Evolutionary conservation across 768 basidiomycete species (phyloP).

Genomic region (Macrolepiota albuminosa): DNA sequence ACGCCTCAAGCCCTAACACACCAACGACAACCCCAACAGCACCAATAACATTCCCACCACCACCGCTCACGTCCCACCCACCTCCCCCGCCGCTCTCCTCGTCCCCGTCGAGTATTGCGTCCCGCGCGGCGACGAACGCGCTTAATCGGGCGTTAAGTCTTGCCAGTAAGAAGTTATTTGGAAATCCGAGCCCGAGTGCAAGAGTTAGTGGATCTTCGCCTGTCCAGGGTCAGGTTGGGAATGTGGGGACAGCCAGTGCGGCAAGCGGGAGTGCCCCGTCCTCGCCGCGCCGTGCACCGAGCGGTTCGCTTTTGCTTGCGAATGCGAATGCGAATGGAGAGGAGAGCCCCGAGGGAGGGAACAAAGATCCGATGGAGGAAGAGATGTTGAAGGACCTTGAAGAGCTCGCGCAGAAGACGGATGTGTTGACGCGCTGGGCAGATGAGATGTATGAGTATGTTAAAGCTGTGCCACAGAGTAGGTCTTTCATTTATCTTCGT

Average conservation of each 20-base stretch:
- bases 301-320: constrained; percentile 44
- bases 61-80: constrained; percentile 53
- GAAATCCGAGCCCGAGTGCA: not conserved
- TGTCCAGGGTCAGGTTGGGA: constrained; percentile 12
- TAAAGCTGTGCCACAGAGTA: constrained; percentile 80
- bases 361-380: constrained; percentile 73
- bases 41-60: constrained; percentile 38
- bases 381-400: constrained; percentile 77
- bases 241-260: constrained; percentile 16
- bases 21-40: not conserved
- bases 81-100: constrained; percentile 50
- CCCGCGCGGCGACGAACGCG: constrained; percentile 66
- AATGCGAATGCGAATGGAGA: constrained; percentile 20
- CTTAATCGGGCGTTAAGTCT: constrained; percentile 75
- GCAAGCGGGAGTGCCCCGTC: constrained; percentile 28
- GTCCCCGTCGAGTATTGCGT: constrained; percentile 56
- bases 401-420: constrained; percentile 93
- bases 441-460: constrained; percentile 92
- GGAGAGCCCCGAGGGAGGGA: constrained; percentile 13
- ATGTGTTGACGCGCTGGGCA: constrained; percentile 89
- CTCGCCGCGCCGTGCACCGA: constrained; percentile 53
- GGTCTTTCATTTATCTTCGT: constrained; percentile 21
- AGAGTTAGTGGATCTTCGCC: not conserved
- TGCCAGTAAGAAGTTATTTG: constrained; percentile 76
- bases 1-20: not conserved